phyloP scores from a whole-genome alignment of 2,329 filamentous ascomycete species.

The Alternaria sp. region DNA sequence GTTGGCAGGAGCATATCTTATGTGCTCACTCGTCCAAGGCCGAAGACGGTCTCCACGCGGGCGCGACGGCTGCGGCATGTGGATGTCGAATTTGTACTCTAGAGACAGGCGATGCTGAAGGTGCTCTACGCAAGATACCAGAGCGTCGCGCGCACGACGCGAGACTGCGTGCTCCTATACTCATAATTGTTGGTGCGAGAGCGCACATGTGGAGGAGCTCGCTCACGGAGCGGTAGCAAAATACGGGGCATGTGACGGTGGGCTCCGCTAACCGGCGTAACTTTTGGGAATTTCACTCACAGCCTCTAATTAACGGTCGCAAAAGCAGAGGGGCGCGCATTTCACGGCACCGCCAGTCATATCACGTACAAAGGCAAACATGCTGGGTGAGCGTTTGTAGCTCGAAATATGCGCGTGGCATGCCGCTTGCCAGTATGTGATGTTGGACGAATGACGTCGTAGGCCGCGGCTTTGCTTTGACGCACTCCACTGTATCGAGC shows the following conservation, averaged over 20 bases:
- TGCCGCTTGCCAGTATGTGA: not conserved
- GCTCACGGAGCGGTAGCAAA: slow-evolving; percentile 6
- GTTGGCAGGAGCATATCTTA: not conserved
- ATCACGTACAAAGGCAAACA: not conserved
- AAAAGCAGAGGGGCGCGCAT: not conserved
- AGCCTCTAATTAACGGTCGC: not conserved
- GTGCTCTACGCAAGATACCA: slow-evolving; percentile 7
- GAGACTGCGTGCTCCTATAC: slow-evolving; percentile 8
- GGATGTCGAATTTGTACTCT: slow-evolving; percentile 10
- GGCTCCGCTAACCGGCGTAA: slow-evolving; percentile 13
- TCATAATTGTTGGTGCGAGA: slow-evolving; percentile 29
- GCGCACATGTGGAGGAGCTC: slow-evolving; percentile 19
- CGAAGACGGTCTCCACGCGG: slow-evolving; percentile 64
- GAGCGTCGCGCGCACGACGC: slow-evolving; percentile 10
- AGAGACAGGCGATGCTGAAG: slow-evolving; percentile 2
- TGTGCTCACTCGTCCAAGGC: slow-evolving; percentile 64
- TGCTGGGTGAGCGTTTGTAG: not conserved
- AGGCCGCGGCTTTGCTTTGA: slow-evolving; percentile 8
- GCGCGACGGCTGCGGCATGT: slow-evolving; percentile 49
- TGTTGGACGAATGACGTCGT: slow-evolving; percentile 20
- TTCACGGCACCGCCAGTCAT: not conserved
- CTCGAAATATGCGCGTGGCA: not conserved
- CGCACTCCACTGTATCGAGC: slow-evolving; percentile 7
- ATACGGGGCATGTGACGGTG: slow-evolving; percentile 14
- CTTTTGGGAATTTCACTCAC: slow-evolving; percentile 3